phyloP scores from a whole-genome alignment of 768 basidiomycete genomes.

The Leccinum disarticulatum region DNA sequence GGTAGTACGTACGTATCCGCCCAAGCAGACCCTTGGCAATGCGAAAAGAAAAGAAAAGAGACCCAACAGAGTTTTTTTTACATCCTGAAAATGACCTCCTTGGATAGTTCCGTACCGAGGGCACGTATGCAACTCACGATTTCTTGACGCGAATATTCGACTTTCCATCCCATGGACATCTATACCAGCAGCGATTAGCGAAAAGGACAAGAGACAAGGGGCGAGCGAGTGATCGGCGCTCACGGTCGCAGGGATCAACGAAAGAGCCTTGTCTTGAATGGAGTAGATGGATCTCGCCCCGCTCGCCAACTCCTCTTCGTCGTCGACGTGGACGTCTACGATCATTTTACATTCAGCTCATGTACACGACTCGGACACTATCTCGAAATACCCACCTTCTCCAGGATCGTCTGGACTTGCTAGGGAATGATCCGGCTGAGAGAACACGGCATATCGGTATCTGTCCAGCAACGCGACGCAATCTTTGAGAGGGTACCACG shows the following conservation, averaged over 20 bases:
- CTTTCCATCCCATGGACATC: conserved; percentile 31
- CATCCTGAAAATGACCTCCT: conserved; percentile 39
- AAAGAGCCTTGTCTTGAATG: conserved; percentile 19
- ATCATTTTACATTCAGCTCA: conserved; percentile 9
- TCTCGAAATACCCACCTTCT: conserved; percentile 22
- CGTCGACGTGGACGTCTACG: conserved; percentile 12
- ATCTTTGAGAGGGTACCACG: conserved; percentile 66
- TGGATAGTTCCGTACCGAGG: conserved; percentile 44
- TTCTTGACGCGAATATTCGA: conserved; percentile 31
- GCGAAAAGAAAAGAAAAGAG: background rate
- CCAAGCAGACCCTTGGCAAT: background rate
- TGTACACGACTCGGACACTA: background rate
- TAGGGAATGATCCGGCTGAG: conserved; percentile 57
- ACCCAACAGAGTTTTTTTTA: conserved; percentile 8
- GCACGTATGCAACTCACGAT: conserved; percentile 44
- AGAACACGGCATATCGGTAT: conserved; percentile 69
- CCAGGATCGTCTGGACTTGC: conserved; percentile 30
- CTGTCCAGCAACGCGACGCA: conserved; percentile 64
- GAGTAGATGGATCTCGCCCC: conserved; percentile 25
- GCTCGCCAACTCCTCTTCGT: conserved; percentile 23
- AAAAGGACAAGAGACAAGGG: background rate
- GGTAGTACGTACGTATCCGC: background rate
- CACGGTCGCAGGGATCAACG: conserved; percentile 29
- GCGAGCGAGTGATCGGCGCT: background rate
- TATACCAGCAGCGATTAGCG: conserved; percentile 9